Evolutionary conservation across 257 asterid species (phyloP).

Genomic region (Nicotiana noctiflora): DNA sequence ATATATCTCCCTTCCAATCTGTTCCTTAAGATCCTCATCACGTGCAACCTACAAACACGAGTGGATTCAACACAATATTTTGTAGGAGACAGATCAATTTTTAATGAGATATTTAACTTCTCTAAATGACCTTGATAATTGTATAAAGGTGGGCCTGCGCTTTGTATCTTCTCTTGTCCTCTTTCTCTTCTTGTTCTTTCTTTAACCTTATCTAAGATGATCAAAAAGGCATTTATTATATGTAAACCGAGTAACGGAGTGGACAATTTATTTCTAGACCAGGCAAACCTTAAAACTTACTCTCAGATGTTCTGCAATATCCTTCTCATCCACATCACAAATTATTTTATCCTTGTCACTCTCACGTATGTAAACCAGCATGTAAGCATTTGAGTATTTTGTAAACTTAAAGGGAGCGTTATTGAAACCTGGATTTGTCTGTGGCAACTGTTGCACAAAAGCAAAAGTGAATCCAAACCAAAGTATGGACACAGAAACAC

Average conservation of each 20-base stretch:
- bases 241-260: background rate
- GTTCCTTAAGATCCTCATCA: slow-evolving; percentile 80
- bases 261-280: background rate
- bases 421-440: slow-evolving; percentile 88
- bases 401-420: slow-evolving; percentile 80
- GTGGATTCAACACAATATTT: background rate
- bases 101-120: background rate
- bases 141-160: slow-evolving; percentile 92
- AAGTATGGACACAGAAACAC: background rate
- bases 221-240: background rate
- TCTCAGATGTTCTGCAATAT: slow-evolving; percentile 93
- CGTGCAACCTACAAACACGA: slow-evolving; percentile 67
- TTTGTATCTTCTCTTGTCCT: slow-evolving; percentile 83
- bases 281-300: slow-evolving; percentile 25
- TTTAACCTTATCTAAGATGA: slow-evolving; percentile 68
- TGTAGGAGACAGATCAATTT: background rate
- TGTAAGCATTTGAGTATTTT: slow-evolving; percentile 92
- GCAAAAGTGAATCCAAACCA: background rate
- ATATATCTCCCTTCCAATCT: slow-evolving; percentile 80
- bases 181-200: slow-evolving; percentile 93
- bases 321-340: slow-evolving; percentile 95
- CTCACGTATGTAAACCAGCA: slow-evolving; percentile 96
- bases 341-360: slow-evolving; percentile 93
- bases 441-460: slow-evolving; percentile 54
- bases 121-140: slow-evolving; percentile 63